These are phyloP conservation scores for Diaporthe velutina DNA, from an alignment of 2,329 filamentous ascomycete species.

Conservation along the genomic window DNA sequence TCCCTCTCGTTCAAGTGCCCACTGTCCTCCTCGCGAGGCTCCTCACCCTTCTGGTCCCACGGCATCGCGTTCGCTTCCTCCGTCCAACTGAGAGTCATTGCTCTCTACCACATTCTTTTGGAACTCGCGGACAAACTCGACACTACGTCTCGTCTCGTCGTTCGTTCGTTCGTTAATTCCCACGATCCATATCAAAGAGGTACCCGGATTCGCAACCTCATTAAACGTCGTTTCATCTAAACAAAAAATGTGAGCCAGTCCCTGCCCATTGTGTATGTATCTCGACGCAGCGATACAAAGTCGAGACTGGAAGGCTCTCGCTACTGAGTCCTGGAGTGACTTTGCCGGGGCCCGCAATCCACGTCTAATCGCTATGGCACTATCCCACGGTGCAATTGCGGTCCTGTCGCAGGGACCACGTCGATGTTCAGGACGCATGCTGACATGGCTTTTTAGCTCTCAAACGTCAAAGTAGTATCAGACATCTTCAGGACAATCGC, in stretches of 20 bases:
- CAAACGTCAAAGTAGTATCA: constrained; percentile 38
- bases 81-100: constrained; percentile 65
- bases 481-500: constrained; percentile 20
- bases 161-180: constrained; percentile 38
- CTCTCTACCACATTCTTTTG: constrained; percentile 71
- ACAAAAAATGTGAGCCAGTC: constrained; percentile 23
- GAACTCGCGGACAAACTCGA: constrained; percentile 42
- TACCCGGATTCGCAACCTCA: constrained; percentile 17
- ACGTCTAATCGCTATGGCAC: neutral
- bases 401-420: constrained; percentile 11
- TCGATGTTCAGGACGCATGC: constrained; percentile 40
- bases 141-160: constrained; percentile 32
- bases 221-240: constrained; percentile 33
- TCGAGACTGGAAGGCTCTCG: neutral
- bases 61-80: constrained; percentile 48
- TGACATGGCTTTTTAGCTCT: constrained; percentile 39
- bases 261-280: neutral
- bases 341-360: constrained; percentile 1
- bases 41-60: constrained; percentile 47
- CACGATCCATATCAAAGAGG: constrained; percentile 23
- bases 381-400: constrained; percentile 4
- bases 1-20: constrained; percentile 44
- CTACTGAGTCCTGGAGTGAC: neutral
- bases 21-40: constrained; percentile 41
- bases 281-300: neutral